phyloP scores from a whole-genome alignment of 1,139 yeast genomes.

The Kodamaea suecica region DNA sequence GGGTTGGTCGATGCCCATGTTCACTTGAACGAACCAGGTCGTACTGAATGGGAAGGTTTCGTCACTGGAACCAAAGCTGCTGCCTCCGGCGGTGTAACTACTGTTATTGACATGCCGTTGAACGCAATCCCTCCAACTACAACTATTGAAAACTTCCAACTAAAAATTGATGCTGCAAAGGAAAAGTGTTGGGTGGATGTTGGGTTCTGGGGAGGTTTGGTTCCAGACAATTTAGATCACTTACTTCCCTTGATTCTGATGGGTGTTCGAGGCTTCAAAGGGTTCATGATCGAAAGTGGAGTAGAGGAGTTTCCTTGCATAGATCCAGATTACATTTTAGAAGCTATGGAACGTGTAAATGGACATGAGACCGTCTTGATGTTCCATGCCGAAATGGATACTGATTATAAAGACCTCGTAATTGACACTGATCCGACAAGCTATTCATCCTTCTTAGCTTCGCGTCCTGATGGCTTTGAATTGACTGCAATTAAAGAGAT shows the following conservation, averaged over 20 bases:
- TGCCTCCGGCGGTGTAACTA: slow-evolving; percentile 93
- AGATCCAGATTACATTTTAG: slow-evolving; percentile 53
- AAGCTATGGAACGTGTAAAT: slow-evolving; percentile 62
- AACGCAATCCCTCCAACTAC: slow-evolving; percentile 97
- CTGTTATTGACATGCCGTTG: slow-evolving; percentile 93
- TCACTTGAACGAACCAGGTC: slow-evolving; percentile 89
- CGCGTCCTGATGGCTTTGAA: slow-evolving; percentile 87
- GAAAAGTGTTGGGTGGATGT: slow-evolving; percentile 90
- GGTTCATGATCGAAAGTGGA: slow-evolving; percentile 87
- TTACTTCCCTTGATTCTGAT: slow-evolving; percentile 70
- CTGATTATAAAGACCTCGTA: slow-evolving; percentile 9
- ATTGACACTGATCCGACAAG: slow-evolving; percentile 52
- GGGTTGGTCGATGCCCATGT: slow-evolving; percentile 94
- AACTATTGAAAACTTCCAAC: slow-evolving; percentile 67
- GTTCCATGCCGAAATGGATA: slow-evolving; percentile 91
- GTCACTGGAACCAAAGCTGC: slow-evolving; percentile 91
- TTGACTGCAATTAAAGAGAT: slow-evolving; percentile 76
- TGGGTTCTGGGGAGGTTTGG: slow-evolving; percentile 94
- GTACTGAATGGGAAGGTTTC: slow-evolving; percentile 96
- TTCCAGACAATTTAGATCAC: slow-evolving; percentile 71
- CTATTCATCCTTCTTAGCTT: slow-evolving; percentile 72
- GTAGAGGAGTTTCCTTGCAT: slow-evolving; percentile 93
- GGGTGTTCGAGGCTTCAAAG: slow-evolving; percentile 91
- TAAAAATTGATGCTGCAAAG: slow-evolving; percentile 72
- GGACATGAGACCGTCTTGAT: slow-evolving; percentile 67